These are phyloP conservation scores for Aphanomyces invadans DNA, from an alignment of 352 stramenopile species.

Conservation along the genomic window DNA sequence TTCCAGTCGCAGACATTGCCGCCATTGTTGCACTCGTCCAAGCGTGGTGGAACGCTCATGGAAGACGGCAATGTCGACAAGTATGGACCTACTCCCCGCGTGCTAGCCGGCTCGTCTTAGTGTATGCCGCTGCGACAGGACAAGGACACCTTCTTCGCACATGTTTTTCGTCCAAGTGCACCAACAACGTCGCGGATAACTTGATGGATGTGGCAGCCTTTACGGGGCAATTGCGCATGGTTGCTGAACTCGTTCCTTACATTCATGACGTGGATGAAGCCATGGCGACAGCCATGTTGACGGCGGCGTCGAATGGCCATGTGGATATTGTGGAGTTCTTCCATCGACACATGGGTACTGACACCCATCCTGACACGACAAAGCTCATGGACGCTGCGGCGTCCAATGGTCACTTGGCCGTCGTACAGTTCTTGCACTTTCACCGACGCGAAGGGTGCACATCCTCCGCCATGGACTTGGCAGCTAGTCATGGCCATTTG, in stretches of 20 bases:
- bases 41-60: neutral
- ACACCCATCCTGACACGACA: neutral
- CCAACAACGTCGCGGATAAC: neutral
- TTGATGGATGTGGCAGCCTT: neutral
- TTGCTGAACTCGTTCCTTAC: neutral
- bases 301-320: neutral
- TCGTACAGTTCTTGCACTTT: neutral
- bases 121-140: neutral
- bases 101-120: neutral
- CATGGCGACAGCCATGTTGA: neutral
- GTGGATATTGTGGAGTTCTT: slow-evolving; percentile 9
- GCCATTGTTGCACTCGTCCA: neutral
- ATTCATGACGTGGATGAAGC: neutral
- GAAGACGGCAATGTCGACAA: neutral
- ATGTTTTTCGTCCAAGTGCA: neutral
- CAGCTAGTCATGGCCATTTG: slow-evolving; percentile 1
- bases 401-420: neutral
- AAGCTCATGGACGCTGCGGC: neutral
- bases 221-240: neutral
- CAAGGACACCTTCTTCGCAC: neutral
- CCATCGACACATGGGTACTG: neutral
- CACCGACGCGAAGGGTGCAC: slow-evolving; percentile 6
- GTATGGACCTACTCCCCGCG: neutral
- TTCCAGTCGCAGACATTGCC: neutral
- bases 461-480: neutral